These are phyloP conservation scores for Laguncularia racemosa DNA, from an alignment of 345 rosid species.

Conservation along the genomic window DNA sequence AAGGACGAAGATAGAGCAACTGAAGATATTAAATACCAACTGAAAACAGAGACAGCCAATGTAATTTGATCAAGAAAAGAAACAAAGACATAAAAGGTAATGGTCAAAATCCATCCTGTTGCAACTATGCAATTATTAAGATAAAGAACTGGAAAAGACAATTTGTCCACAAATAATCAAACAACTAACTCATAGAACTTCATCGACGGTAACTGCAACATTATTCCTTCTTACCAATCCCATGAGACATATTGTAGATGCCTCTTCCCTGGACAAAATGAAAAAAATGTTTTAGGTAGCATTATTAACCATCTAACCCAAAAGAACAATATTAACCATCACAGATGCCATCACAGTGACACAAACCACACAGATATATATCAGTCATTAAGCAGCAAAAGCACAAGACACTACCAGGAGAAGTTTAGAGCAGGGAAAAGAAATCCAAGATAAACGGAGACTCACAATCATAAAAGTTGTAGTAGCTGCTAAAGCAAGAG, in stretches of 20 bases:
- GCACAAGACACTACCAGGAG: neutral
- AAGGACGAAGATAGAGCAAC: too few species aligned
- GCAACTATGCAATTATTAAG: constrained; percentile 14
- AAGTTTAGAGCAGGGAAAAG: neutral
- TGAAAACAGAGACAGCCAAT: too few species aligned
- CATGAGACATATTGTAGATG: constrained; percentile 24
- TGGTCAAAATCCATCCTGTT: neutral
- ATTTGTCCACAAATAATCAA: constrained; percentile 1
- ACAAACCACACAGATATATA: too few species aligned
- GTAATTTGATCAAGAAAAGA: too few species aligned
- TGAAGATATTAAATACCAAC: too few species aligned
- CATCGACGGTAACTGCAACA: too few species aligned
- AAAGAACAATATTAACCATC: too few species aligned
- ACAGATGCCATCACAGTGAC: too few species aligned
- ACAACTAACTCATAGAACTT: neutral
- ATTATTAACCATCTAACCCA: too few species aligned
- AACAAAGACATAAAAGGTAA: neutral
- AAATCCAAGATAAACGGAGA: neutral
- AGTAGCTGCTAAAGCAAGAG: constrained; percentile 25
- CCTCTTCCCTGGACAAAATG: constrained; percentile 14
- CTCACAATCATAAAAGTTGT: constrained; percentile 33
- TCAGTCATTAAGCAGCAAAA: neutral
- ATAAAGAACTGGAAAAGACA: neutral
- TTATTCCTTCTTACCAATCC: constrained; percentile 24
- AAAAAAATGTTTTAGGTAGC: neutral